Base-by-base conservation (phyloP, 805 yeast species). In the Candida yuanshanica region DNA sequence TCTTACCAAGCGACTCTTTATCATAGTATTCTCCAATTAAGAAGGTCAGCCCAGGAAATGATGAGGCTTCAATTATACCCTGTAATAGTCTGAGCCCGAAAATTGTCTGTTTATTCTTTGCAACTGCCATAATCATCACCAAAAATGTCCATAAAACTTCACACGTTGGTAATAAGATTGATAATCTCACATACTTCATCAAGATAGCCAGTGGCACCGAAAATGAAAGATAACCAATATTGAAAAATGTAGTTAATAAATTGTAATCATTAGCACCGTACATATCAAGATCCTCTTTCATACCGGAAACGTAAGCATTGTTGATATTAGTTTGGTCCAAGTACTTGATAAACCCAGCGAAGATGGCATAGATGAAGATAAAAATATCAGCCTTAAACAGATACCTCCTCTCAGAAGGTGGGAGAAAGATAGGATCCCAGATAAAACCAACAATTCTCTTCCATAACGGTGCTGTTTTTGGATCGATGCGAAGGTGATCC, bases 261-360 rank as follows among this genome's bases (percentile, higher is more conserved):
- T 42, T 76, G 44, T 79, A 66, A 46, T 80, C 84, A 52, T 79
- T 76, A 2, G 33, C 16, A 10, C 83, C 84, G 39, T 65, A 52
- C 68, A 83, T 70, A 6, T 67, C 65, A 29, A 81, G 61, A 36
- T 67, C 78, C 49, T 72, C 78, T 43, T 70, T 59, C 75, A 82
- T 68, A 16, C 84, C 83, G 14, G 79, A 71, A 31, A 77, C 79
- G 50, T 79, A 82, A 1, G 87, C 88, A 52, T 81, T 79, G 45
- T 70, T 71, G 26, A 50, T 25, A 38, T 89, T 88, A 25, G 77
- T 60, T 44, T 70, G 74, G 52, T 80, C 85, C 43, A 81, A 57
- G 47, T 70, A 72, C 53, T 77, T 78, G 44, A 76, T 72, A 29
- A 47, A 50, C 37, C 52, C 53, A 22, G 58, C 44, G 34, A 41